Base-by-base conservation (phyloP, 1,139 yeast genomes). In the Scheffersomyces parashehatae region DNA sequence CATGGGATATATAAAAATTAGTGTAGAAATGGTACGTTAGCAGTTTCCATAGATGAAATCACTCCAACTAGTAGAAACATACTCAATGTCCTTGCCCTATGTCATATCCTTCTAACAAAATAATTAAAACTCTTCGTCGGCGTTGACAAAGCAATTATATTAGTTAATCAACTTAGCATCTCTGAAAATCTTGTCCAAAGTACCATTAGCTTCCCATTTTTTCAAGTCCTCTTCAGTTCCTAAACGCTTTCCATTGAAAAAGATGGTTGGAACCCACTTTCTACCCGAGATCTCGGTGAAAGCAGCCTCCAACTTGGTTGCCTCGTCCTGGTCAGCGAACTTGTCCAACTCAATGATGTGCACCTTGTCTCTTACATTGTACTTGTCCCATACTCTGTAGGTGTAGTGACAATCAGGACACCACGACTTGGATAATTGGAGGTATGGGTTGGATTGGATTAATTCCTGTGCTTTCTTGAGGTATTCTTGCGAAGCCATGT, bases 401-500 rank as follows among this genome's bases (percentile, higher is more conserved):
- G 85, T 79, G 56, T 83, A 85, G 40, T 75, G 80, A 54, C 91
- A 85, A 55, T 85, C 91, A 1, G 88, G 87, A 61, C 91, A 85
- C 90, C 90, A 85, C 15, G 85, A 75, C 52, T 85, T 85, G 35
- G 87, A 79, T 12, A 85, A 60, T 75, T 83, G 78, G 47, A 85
- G 70, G 53, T 65, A 79, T 39, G 68, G 70, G 62, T 83, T 67
- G 5, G 65, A 54, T 5, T 61, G 44, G 41, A 85, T 73, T 41
- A 82, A 64, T 16, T 71, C 65, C 46, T 70, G 62, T 8, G 82
- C 85, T 48, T 59, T 60, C n/a, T 55, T 42, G 26, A 59, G 47
- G 45, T 59, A 59, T 24, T 39, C 45, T 36, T 41, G 39, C 12
- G 46, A 40, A 4, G 50, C 37, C 55, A 52, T 52, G 14, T 14